Base-by-base conservation (phyloP, 306 rosid genomes). In the Arachis hypogaea region DNA sequence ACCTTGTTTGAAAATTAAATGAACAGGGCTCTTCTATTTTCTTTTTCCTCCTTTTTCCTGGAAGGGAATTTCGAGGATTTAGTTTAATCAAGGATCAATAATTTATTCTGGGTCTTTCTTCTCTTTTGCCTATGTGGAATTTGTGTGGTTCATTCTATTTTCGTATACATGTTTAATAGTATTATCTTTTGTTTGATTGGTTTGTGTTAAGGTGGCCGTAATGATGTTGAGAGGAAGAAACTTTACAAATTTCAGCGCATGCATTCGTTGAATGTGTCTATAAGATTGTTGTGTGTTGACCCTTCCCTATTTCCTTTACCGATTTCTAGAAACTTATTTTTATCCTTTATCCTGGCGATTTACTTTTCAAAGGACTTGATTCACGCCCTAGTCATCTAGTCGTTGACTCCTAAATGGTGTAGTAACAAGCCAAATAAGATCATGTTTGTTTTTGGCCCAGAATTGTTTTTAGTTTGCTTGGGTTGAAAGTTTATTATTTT, bases 221-320 rank as follows among this genome's bases (percentile, higher is more conserved):
- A 42, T 82, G 80, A 80, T 82, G 77, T 75, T 71, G 81, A 77
- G 78, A 74, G 84, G 77, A 70, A 77, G 77, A 68, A 62, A 80
- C 82, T 79, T 18, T 80, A 80, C 61, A 75, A 82, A 54, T 82
- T 85, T 83, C 86, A 82, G 86, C 82, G 89, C 84, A 78, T 85
- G 87, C 89, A 66, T 46, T 74, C 63, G 80, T 82, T 84, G 88
- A 84, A 84, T 69, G 49, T 67, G 65, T 75, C 80, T 69, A 4
- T 75, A 11, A 36, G 74, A 67, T 62, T 3, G 66, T 70, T 69
- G 75, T 80, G 65, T 18, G 80, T 78, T 78, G 86, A 82, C 93
- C 74, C 41, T 72, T 54, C 52, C 69, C 64, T 33, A 7, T 80
- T 55, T 12, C 41, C 28, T 69, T 56, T 68, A 29, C 76, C 71